Conservation (phyloP, 2,329 filamentous ascomycete genomes). For the Cercospora nicotianae region DNA sequence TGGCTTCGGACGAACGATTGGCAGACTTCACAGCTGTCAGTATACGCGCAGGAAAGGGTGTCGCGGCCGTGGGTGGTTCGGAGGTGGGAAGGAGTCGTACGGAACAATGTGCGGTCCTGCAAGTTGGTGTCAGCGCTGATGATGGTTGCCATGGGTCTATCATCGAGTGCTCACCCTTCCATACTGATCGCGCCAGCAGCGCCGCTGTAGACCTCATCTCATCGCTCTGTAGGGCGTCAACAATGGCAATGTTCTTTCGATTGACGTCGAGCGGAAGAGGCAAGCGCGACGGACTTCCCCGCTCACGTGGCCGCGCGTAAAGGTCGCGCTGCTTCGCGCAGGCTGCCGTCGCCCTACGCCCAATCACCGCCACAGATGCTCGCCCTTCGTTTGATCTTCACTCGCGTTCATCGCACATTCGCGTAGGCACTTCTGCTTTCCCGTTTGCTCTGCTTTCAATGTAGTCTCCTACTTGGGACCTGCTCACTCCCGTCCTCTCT, state of each 20-base stretch:
- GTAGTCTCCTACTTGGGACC: not conserved
- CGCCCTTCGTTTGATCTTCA: not conserved
- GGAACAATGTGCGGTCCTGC: slow-evolving; percentile 69
- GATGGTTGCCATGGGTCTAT: not conserved
- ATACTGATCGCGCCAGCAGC: slow-evolving; percentile 68
- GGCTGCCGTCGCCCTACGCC: slow-evolving; percentile 5
- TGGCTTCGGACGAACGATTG: slow-evolving; percentile 60
- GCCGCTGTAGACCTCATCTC: slow-evolving; percentile 35
- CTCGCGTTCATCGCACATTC: not conserved
- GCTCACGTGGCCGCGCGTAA: not conserved
- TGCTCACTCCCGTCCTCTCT: not conserved
- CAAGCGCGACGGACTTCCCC: slow-evolving; percentile 14
- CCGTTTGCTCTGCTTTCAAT: not conserved
- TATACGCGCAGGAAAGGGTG: not conserved
- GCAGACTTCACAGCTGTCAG: slow-evolving; percentile 50
- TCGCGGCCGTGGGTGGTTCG: not conserved
- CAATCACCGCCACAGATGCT: not conserved
- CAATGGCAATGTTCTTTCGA: not conserved
- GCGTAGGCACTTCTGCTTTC: not conserved
- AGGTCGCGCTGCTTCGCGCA: not conserved
- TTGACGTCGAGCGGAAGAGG: slow-evolving; percentile 20
- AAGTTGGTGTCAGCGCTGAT: slow-evolving; percentile 18
- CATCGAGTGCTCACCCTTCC: slow-evolving; percentile 68
- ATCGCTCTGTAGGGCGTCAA: slow-evolving; percentile 13
- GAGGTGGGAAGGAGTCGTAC: slow-evolving; percentile 50